Percentiles rank a stretch among this genome's conserved stretches.
Evolutionary conservation across 1,284 basidiomycete species (phyloP).

Genomic region (Leccinum subrobustum): DNA sequence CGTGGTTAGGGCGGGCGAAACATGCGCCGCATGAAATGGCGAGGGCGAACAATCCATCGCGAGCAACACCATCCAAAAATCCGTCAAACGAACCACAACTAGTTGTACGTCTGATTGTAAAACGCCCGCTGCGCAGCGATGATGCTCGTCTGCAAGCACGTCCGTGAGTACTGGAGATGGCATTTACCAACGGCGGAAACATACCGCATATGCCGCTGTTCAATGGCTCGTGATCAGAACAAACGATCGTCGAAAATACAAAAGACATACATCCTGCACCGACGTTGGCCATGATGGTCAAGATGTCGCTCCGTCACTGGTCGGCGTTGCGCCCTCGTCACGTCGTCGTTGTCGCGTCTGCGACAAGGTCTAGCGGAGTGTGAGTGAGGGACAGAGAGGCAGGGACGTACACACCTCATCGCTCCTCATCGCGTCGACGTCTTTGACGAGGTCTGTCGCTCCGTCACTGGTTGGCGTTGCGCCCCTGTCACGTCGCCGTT

Average conservation of each 20-base stretch:
- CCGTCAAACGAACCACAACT: conserved; percentile 17
- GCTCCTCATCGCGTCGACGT: no score
- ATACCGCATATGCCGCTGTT: conserved; percentile 34
- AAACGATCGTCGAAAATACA: not conserved
- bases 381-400: no score
- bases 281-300: conserved; percentile 79
- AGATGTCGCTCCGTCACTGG: conserved; percentile 4
- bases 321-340: no score
- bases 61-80: not conserved
- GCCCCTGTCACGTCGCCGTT: no score
- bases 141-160: conserved; percentile 57
- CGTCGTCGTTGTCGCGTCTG: no score
- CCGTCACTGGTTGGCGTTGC: no score
- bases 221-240: conserved; percentile 5
- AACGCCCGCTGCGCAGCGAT: conserved; percentile 73
- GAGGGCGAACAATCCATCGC: not conserved
- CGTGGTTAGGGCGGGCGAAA: not conserved
- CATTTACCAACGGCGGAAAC: not conserved
- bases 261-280: conserved; percentile 42
- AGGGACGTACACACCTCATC: no score
- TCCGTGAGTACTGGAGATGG: not conserved
- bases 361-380: no score
- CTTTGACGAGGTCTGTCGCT: no score
- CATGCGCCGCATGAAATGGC: not conserved
- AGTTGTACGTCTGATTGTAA: conserved; percentile 61